phyloP scores from a whole-genome alignment of 2,329 filamentous ascomycete species.

The Exophiala phaeomuriformis region DNA sequence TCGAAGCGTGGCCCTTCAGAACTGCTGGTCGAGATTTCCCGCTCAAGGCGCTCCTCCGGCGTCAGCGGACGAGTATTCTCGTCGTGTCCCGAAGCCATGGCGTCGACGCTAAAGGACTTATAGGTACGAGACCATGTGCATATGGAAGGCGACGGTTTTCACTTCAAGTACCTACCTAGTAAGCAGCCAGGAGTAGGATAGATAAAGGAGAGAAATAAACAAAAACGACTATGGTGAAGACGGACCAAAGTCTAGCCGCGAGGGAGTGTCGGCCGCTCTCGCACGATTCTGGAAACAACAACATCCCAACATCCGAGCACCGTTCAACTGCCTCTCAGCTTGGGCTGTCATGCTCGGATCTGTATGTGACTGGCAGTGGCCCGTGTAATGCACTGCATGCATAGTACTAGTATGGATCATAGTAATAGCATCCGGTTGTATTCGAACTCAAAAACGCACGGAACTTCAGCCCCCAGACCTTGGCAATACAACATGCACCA shows the following conservation, averaged over 20 bases:
- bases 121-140: too few relatives aligned
- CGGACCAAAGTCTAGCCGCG: background rate
- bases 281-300: background rate
- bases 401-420: too few relatives aligned
- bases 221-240: background rate
- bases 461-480: background rate
- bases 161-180: too few relatives aligned
- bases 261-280: background rate
- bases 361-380: too few relatives aligned
- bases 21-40: conserved; percentile 33
- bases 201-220: background rate
- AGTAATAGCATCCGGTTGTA: too few relatives aligned
- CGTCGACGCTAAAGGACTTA: background rate
- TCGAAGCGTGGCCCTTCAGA: conserved; percentile 19
- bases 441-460: background rate
- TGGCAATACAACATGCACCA: background rate
- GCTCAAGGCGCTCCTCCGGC: conserved; percentile 1
- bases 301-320: background rate
- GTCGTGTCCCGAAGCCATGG: conserved; percentile 3
- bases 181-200: background rate
- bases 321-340: background rate
- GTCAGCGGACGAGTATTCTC: background rate
- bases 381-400: too few relatives aligned
- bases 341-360: background rate
- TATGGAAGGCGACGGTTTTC: too few relatives aligned